phyloP scores from a whole-genome alignment of 345 rosid genomes.

The Pelargonium nanum region DNA sequence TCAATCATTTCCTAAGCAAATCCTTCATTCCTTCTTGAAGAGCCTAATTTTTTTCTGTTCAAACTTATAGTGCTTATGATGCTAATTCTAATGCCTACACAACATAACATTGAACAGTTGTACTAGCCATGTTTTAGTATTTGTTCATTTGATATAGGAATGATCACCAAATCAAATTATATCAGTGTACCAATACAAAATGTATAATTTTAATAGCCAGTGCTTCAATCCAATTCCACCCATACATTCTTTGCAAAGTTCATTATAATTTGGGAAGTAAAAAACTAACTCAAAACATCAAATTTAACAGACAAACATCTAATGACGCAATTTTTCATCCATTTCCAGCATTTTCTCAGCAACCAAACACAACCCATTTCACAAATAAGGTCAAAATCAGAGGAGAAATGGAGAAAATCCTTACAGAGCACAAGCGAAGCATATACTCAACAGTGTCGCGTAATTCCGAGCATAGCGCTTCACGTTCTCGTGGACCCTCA shows the following conservation, averaged over 20 bases:
- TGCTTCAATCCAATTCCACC: too few relatives aligned
- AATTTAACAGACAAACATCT: background rate
- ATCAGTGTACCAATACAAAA: too few relatives aligned
- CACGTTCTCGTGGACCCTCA: slow-evolving; percentile 81
- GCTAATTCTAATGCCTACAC: background rate
- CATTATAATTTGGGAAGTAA: too few relatives aligned
- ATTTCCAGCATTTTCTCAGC: background rate
- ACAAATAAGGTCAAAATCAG: background rate
- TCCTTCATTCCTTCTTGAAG: too few relatives aligned
- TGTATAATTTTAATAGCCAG: too few relatives aligned
- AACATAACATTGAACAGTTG: too few relatives aligned
- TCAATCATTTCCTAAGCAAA: too few relatives aligned
- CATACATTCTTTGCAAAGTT: too few relatives aligned
- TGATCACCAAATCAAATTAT: too few relatives aligned
- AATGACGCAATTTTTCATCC: background rate
- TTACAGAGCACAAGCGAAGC: slow-evolving; percentile 82
- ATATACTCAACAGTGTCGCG: slow-evolving; percentile 62
- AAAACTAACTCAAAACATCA: background rate
- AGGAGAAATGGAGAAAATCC: slow-evolving; percentile 7
- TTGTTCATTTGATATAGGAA: too few relatives aligned
- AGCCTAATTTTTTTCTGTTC: background rate
- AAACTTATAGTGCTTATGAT: background rate
- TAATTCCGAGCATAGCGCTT: slow-evolving; percentile 83
- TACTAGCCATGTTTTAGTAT: too few relatives aligned
- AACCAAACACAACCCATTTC: slow-evolving; percentile 1